phyloP scores from a whole-genome alignment of 768 basidiomycete species.

The Fomitopsis pulvina region DNA sequence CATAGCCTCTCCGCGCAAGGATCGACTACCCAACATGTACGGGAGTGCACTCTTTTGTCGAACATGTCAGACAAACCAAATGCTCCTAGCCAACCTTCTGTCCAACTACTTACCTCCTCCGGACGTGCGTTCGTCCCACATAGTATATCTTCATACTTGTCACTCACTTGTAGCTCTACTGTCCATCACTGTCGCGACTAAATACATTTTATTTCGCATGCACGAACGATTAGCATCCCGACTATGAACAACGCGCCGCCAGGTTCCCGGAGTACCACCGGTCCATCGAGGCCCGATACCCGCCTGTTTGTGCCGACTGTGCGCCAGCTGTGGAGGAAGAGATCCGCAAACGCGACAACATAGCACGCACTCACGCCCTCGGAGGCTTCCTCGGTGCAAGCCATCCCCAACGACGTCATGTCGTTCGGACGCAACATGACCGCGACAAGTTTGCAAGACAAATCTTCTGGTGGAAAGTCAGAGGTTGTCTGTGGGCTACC shows the following conservation, averaged over 20 bases:
- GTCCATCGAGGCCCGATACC: conserved; percentile 76
- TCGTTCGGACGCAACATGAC: conserved; percentile 26
- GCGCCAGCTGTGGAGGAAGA: conserved; percentile 77
- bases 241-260: conserved; percentile 56
- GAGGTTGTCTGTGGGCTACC: conserved; percentile 60
- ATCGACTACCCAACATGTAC: conserved; percentile 59
- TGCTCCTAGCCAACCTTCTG: conserved; percentile 76
- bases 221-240: conserved; percentile 51
- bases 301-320: conserved; percentile 77
- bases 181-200: background rate
- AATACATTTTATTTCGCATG: conserved; percentile 1
- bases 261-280: conserved; percentile 65
- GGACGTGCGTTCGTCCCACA: conserved; percentile 42
- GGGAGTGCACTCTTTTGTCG: conserved; percentile 70
- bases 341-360: conserved; percentile 69
- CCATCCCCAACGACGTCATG: conserved; percentile 23
- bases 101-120: conserved; percentile 83
- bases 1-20: conserved; percentile 61
- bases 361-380: conserved; percentile 74
- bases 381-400: conserved; percentile 63
- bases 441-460: conserved; percentile 41
- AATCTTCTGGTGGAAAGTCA: conserved; percentile 58
- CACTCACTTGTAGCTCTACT: conserved; percentile 1
- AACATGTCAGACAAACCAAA: conserved; percentile 89
- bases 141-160: background rate